These are phyloP conservation scores for Penicillium desertorum DNA, from an alignment of 495 filamentous ascomycete genomes.

Conservation along the genomic window DNA sequence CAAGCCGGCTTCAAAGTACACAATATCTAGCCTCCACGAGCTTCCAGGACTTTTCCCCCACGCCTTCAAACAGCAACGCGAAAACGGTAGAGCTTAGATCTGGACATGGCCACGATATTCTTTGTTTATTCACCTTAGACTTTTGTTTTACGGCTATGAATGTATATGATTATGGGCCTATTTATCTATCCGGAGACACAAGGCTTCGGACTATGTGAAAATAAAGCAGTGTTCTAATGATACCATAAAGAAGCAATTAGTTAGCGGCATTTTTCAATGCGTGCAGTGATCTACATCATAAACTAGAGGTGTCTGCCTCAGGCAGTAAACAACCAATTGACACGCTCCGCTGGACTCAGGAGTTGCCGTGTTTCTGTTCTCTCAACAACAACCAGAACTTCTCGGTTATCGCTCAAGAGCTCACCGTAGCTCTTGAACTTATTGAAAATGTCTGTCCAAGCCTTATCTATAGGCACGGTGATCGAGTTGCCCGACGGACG, in stretches of 20 bases:
- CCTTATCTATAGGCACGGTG: conserved; percentile 50
- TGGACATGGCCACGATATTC: conserved; percentile 1
- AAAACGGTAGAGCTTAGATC: conserved; percentile 14
- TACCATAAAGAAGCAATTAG: not conserved
- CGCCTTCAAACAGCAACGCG: conserved; percentile 58
- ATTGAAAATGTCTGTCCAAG: conserved; percentile 37
- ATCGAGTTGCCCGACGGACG: conserved; percentile 76
- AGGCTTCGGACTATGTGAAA: not conserved
- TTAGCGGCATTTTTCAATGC: not conserved
- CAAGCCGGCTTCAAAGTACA: conserved; percentile 61
- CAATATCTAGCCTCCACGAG: conserved; percentile 70
- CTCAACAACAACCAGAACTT: conserved; percentile 25
- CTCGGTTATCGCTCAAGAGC: conserved; percentile 15
- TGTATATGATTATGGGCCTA: conserved; percentile 10
- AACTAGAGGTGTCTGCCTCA: conserved; percentile 19
- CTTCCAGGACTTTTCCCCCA: conserved; percentile 71
- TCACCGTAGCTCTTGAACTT: conserved; percentile 18
- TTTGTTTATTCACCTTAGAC: conserved; percentile 2
- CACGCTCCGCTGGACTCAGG: conserved; percentile 24
- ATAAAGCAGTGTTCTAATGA: not conserved
- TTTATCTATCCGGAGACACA: not conserved
- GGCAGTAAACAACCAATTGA: conserved; percentile 19
- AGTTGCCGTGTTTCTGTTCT: conserved; percentile 13
- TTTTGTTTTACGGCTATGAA: conserved; percentile 11
- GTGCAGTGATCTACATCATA: not conserved